These are phyloP conservation scores for Bimuria novae-zelandiae DNA, from an alignment of 2,329 filamentous ascomycete genomes.

Conservation along the genomic window DNA sequence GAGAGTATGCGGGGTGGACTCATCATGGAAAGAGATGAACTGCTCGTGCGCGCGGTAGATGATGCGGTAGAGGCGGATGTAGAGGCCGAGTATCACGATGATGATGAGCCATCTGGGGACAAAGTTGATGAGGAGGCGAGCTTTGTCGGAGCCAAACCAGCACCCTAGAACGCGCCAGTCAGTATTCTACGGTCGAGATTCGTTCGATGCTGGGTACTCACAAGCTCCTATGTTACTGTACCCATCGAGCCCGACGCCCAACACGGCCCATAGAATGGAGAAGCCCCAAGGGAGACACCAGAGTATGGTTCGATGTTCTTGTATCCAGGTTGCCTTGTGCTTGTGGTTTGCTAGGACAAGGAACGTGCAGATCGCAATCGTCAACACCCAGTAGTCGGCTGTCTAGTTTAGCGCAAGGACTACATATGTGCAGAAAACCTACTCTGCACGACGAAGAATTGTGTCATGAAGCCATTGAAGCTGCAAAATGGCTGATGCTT, in stretches of 20 bases:
- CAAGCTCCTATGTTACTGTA: constrained; percentile 31
- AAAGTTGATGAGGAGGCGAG: constrained; percentile 50
- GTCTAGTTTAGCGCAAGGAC: neutral
- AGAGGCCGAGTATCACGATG: constrained; percentile 44
- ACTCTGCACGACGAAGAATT: constrained; percentile 52
- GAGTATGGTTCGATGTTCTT: constrained; percentile 40
- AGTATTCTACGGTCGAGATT: no score
- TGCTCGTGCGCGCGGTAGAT: constrained; percentile 47
- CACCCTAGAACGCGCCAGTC: no score
- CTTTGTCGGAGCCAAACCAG: constrained; percentile 49
- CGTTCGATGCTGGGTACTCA: constrained; percentile 9
- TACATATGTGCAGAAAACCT: constrained; percentile 5
- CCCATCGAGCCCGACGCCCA: constrained; percentile 21
- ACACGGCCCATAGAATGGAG: constrained; percentile 43
- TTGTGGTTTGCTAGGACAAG: constrained; percentile 49
- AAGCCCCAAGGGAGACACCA: constrained; percentile 47
- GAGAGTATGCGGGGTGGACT: constrained; percentile 11
- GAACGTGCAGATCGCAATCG: constrained; percentile 50
- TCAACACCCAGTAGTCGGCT: constrained; percentile 52
- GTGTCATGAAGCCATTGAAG: constrained; percentile 51
- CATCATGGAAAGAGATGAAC: constrained; percentile 38
- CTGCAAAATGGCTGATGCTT: constrained; percentile 42
- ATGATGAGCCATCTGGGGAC: constrained; percentile 51
- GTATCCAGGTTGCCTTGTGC: constrained; percentile 43
- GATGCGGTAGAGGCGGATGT: constrained; percentile 47